A percentile compares a stretch with the other conserved stretches of the same genome.
These are phyloP conservation scores for Aspergillus phoenicis DNA, from an alignment of 2,329 filamentous ascomycete species.

Conservation along the genomic window DNA sequence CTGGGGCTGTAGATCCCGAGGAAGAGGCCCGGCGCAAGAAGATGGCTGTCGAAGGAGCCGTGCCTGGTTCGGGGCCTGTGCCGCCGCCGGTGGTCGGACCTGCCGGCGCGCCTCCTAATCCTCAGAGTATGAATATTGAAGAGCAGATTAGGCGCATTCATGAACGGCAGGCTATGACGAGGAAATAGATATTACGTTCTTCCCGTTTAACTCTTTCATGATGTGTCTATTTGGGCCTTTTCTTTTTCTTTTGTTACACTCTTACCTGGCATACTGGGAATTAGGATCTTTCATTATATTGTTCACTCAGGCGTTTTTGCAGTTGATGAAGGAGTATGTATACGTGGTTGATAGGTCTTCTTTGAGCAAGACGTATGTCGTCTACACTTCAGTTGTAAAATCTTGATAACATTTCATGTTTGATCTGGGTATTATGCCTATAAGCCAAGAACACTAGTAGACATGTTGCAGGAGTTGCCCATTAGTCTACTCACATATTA, in stretches of 20 bases:
- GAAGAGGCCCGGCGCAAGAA: slow-evolving; percentile 79
- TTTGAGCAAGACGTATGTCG: background rate
- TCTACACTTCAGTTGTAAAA: background rate
- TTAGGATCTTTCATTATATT: slow-evolving; percentile 1
- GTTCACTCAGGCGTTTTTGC: slow-evolving; percentile 5
- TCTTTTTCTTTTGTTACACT: background rate
- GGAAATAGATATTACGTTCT: background rate
- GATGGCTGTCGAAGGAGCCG: slow-evolving; percentile 54
- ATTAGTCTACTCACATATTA: no score
- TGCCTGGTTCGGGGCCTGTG: slow-evolving; percentile 26
- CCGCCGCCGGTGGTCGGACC: slow-evolving; percentile 34
- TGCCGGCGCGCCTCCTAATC: slow-evolving; percentile 32
- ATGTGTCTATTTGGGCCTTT: background rate
- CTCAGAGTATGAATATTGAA: slow-evolving; percentile 69
- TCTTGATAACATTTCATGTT: background rate
- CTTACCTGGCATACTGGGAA: background rate
- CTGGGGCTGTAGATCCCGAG: slow-evolving; percentile 63
- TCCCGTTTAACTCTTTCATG: background rate
- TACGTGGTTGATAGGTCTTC: background rate
- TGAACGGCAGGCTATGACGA: slow-evolving; percentile 50
- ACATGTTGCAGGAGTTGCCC: no score
- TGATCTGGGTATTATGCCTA: background rate
- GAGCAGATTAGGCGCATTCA: slow-evolving; percentile 77
- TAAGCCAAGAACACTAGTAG: background rate
- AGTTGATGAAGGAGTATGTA: slow-evolving; percentile 1